Evolutionary conservation across 306 rosid genomes (phyloP).

Genomic region (Castanea sativa): DNA sequence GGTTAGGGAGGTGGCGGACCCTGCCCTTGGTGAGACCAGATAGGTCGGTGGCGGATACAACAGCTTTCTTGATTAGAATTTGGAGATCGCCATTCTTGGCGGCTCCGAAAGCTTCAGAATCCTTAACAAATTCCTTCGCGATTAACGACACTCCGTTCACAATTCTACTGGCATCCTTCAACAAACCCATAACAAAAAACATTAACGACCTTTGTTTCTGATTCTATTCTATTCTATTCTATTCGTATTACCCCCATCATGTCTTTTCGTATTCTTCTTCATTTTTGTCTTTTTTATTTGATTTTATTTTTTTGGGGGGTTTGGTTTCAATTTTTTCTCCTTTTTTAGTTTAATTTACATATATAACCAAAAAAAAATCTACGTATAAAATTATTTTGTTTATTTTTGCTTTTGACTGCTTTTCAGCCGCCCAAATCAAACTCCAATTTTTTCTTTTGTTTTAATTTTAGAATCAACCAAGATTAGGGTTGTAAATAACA

Average conservation of each 20-base stretch:
- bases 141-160: slow-evolving; percentile 63
- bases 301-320: no score
- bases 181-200: slow-evolving; percentile 15
- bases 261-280: no score
- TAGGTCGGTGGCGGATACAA: slow-evolving; percentile 69
- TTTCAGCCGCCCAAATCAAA: no score
- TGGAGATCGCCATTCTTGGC: slow-evolving; percentile 36
- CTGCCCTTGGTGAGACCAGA: slow-evolving; percentile 79
- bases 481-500: no score
- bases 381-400: no score
- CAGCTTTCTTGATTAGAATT: slow-evolving; percentile 49
- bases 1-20: slow-evolving; percentile 36
- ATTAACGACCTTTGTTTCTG: background rate
- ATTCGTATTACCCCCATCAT: no score
- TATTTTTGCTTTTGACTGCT: no score
- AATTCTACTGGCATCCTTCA: slow-evolving; percentile 45
- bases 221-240: no score
- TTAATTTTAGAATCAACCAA: no score
- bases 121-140: slow-evolving; percentile 59
- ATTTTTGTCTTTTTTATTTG: background rate
- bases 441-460: no score
- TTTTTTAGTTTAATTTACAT: background rate
- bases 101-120: slow-evolving; percentile 37
- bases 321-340: background rate
- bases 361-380: no score